Evolutionary conservation across 805 yeast genomes (phyloP), one percentile per base, ranked within the genome.

Genomic region (Lipomyces sp.): DNA sequence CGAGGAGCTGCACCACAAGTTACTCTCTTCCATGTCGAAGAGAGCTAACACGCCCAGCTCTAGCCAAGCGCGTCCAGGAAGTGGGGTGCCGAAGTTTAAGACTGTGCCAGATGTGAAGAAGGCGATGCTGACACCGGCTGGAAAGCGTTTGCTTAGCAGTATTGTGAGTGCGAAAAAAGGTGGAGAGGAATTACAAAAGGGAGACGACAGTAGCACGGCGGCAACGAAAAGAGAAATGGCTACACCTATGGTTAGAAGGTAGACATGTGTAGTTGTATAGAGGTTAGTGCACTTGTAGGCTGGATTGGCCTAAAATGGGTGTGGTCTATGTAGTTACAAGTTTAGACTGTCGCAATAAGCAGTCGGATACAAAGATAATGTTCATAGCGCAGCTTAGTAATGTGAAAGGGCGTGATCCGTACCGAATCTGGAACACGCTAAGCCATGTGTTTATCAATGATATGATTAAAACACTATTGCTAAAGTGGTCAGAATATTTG

Each of bases 1-100:
- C 29, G 71, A 68, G 10, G 67, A 63, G 30, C 30, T 68, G n/a
- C 71, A 68, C 35, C 67, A 63, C 32, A 53, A 57, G 42, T 55
- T 67, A 6, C 48, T 42, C 48, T 42, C 48, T 42, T 15, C 48
- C 24, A 37, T 59, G 18, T 53, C 69, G n/a, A 32, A 30, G 56
- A 48, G 58, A 2, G n/a, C 35, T 11, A 24, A 32, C 13, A 39
- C 60, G 2, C 29, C 61, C 8, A 33, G 50, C 13, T 15, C 30
- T 30, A 34, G 18, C 10, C 30, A 5, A 37, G 45, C 37, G n/a
- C 59, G 37, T 55, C 35, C 63, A 58, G 33, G 15, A n/a, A 54
- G 6, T 30, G 29, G 58, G 35, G 51, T 37, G 34, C 70, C 64
- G n/a, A 50, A 56, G 51, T 64, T 60, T 30, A 54, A 35, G 32